Percentiles rank a stretch among this genome's conserved stretches.
Evolutionary conservation across 352 stramenopile genomes (phyloP).

Genomic region (Aphanomyces euteiches): DNA sequence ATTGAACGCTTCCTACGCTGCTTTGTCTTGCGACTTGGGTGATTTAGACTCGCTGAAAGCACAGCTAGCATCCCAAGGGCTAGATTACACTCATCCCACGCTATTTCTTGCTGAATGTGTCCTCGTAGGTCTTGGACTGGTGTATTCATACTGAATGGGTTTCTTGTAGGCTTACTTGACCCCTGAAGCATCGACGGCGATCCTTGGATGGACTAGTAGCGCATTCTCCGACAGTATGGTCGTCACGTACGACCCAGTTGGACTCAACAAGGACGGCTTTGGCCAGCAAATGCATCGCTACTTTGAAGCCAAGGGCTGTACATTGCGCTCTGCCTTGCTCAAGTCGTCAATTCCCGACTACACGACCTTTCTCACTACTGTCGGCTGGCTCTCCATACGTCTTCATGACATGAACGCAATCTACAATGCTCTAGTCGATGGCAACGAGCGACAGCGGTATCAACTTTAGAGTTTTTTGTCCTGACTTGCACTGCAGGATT

Average conservation of each 20-base stretch:
- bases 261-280: conserved; percentile 42
- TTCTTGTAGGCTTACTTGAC: conserved; percentile 58
- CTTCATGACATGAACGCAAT: conserved; percentile 68
- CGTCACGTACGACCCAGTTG: conserved; percentile 62
- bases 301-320: conserved; percentile 66
- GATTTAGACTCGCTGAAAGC: conserved; percentile 40
- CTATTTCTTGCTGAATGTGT: conserved; percentile 69
- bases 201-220: conserved; percentile 47
- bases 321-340: conserved; percentile 43
- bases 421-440: conserved; percentile 38
- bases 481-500: conserved; percentile 21
- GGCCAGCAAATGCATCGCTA: conserved; percentile 52
- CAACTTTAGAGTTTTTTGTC: neutral
- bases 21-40: conserved; percentile 56
- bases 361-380: conserved; percentile 36
- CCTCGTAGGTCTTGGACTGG: conserved; percentile 39
- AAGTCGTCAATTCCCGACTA: conserved; percentile 47
- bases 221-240: conserved; percentile 44
- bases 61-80: conserved; percentile 32
- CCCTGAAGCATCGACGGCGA: conserved; percentile 40
- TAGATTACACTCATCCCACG: conserved; percentile 47
- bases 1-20: conserved; percentile 38
- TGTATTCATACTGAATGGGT: conserved; percentile 1
- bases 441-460: conserved; percentile 43
- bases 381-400: conserved; percentile 43